Base-by-base conservation (phyloP, 805 yeast species). In the Metschnikowia kunwiensis region DNA sequence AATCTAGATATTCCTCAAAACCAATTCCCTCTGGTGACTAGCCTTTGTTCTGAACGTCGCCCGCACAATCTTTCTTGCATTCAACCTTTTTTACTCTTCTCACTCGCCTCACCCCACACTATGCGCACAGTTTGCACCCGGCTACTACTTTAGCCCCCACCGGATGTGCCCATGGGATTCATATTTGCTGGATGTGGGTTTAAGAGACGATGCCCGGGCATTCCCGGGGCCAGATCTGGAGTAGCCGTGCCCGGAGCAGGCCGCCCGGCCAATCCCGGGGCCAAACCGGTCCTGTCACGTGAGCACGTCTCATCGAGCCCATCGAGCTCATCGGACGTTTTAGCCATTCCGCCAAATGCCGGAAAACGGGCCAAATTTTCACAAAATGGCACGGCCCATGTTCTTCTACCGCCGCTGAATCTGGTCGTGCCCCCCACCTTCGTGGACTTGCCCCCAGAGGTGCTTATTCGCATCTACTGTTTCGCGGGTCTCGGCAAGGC, bases 391-490 rank as follows among this genome's bases (percentile, higher is more conserved):
- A 12, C 10, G 26, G 12, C 8, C 12, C 11, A 11, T 4, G 12
- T n/a, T 11, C 26, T 24, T 24, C 26, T 11, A n/a, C n/a, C 2
- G 13, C 13, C 10, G 7, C 8, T 20, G 22, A 20, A n/a, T n/a
- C n/a, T n/a, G n/a, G n/a, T n/a, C 5, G 27, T 24, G 16, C 10
- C 15, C 14, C 27, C 27, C 20, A 32, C 44, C 30, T 40, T 71
- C 8, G 61, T 60, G 24, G 48, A 52, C 10, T 51, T 75, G 9
- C 80, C 80, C 1, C 35, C 51, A 3, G 78, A 75, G 38, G 36
- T 76, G 2, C 40, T 74, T 2, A 61, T 55, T 17, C 50, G 49
- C 26, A 62, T 76, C 7, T 68, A 71, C 46, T 47, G 63, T 2
- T 42, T 44, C n/a, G 53, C 72, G 3, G 68, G 68, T 2, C 52